Evolutionary conservation across 345 rosid species (phyloP).

Genomic region (Cardamine chenopodiifolia): DNA sequence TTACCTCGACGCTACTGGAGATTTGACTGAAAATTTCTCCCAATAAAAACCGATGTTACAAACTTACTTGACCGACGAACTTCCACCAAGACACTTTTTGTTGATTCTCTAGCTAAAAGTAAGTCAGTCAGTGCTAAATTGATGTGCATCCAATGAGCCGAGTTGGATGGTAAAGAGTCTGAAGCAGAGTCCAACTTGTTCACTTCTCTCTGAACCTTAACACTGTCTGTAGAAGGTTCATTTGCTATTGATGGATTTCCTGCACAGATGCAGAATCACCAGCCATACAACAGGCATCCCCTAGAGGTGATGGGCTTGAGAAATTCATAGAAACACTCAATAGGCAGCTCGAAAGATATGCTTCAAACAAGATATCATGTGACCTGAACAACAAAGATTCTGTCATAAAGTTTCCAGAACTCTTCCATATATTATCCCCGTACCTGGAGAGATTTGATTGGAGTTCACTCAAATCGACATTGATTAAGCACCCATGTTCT

Average conservation of each 20-base stretch:
- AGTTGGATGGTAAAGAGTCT: slow-evolving; percentile 38
- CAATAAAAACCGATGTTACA: slow-evolving; percentile 60
- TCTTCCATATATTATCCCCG: slow-evolving; percentile 50
- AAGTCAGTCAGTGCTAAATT: slow-evolving; percentile 53
- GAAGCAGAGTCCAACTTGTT: slow-evolving; percentile 51
- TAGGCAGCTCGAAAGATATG: slow-evolving; percentile 60
- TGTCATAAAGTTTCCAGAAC: slow-evolving; percentile 47
- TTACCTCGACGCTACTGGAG: slow-evolving; percentile 68
- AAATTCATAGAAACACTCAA: slow-evolving; percentile 52
- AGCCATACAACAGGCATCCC: slow-evolving; percentile 39
- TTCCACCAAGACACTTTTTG: slow-evolving; percentile 54
- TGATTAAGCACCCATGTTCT: slow-evolving; percentile 54
- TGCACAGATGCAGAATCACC: slow-evolving; percentile 38
- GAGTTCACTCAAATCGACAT: slow-evolving; percentile 50
- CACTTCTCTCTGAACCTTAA: slow-evolving; percentile 45
- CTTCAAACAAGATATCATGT: slow-evolving; percentile 61
- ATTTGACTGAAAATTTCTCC: slow-evolving; percentile 54
- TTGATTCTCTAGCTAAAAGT: slow-evolving; percentile 53
- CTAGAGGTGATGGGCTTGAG: slow-evolving; percentile 45
- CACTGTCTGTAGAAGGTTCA: slow-evolving; percentile 46
- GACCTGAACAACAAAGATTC: slow-evolving; percentile 49
- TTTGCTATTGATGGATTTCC: slow-evolving; percentile 40
- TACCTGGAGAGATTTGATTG: slow-evolving; percentile 56
- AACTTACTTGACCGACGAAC: slow-evolving; percentile 61
- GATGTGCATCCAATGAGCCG: slow-evolving; percentile 53